These are phyloP conservation scores for Didymella pinodella DNA, from an alignment of 2,329 filamentous ascomycete species.

Conservation along the genomic window DNA sequence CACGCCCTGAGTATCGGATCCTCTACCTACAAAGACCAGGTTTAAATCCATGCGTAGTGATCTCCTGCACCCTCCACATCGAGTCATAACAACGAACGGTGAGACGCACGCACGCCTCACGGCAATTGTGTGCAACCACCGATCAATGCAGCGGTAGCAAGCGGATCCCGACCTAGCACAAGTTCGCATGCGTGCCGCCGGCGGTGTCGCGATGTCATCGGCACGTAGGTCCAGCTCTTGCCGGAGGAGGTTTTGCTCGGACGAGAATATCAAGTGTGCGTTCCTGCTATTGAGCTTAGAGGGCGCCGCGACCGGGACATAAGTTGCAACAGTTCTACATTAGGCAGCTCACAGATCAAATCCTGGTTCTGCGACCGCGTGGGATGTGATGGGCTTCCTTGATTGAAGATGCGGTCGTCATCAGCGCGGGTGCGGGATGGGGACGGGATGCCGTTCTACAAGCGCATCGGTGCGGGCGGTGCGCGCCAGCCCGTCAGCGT, in stretches of 20 bases:
- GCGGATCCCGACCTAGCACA: constrained; percentile 11
- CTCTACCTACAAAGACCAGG: background rate
- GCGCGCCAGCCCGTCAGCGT: constrained; percentile 23
- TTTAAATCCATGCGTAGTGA: background rate
- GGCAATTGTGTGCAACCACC: constrained; percentile 6
- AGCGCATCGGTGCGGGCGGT: constrained; percentile 27
- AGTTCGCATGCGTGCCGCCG: background rate
- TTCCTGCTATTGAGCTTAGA: background rate
- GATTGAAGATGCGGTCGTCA: constrained; percentile 4
- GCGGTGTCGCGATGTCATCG: background rate
- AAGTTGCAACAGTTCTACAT: background rate
- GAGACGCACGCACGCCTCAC: constrained; percentile 3
- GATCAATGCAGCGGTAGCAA: constrained; percentile 12
- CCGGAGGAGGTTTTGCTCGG: background rate
- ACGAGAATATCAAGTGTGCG: background rate
- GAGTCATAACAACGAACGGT: constrained; percentile 3
- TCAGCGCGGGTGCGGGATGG: constrained; percentile 14
- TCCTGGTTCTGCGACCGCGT: constrained; percentile 6
- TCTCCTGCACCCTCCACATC: background rate
- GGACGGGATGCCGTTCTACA: constrained; percentile 16
- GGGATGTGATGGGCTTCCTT: constrained; percentile 2
- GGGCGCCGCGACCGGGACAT: background rate
- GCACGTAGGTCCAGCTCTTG: background rate
- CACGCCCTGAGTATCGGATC: background rate
- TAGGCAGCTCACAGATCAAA: constrained; percentile 6